These are phyloP conservation scores for Betula pendula DNA, from an alignment of 306 rosid species.

Conservation along the genomic window DNA sequence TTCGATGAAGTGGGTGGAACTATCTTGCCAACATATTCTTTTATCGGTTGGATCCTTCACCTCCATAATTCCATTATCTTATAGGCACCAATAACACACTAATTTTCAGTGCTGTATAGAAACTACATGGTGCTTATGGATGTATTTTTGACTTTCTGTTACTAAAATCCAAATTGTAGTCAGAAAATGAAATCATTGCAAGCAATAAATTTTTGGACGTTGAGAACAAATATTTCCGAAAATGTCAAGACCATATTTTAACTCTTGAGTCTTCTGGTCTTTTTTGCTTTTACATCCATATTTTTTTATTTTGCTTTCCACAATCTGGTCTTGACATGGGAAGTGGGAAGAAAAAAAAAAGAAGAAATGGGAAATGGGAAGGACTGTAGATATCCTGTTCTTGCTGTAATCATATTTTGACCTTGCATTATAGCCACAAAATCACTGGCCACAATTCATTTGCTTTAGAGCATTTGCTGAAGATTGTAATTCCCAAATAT, in stretches of 20 bases:
- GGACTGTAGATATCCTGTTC: not conserved
- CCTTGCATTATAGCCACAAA: not conserved
- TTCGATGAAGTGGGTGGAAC: not conserved
- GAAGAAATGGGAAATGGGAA: not conserved
- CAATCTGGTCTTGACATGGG: too few species aligned
- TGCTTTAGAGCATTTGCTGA: not conserved
- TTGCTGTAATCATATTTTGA: not conserved
- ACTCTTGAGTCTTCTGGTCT: not conserved
- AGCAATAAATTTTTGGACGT: conserved; percentile 5
- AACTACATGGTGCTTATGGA: not conserved
- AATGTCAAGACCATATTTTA: not conserved
- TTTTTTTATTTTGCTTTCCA: too few species aligned
- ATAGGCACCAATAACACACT: not conserved
- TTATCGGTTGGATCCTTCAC: not conserved
- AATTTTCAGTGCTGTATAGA: not conserved
- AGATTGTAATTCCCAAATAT: not conserved
- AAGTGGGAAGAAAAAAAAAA: not conserved
- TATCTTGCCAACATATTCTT: not conserved
- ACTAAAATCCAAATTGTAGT: conserved; percentile 15
- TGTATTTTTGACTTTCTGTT: not conserved
- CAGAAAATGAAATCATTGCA: conserved; percentile 14
- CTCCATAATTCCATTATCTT: conserved; percentile 7
- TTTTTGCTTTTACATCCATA: too few species aligned
- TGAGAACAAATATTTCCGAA: not conserved
- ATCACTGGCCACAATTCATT: not conserved